These are phyloP conservation scores for Metschnikowia shivogae DNA, from an alignment of 805 yeast species.

Conservation along the genomic window DNA sequence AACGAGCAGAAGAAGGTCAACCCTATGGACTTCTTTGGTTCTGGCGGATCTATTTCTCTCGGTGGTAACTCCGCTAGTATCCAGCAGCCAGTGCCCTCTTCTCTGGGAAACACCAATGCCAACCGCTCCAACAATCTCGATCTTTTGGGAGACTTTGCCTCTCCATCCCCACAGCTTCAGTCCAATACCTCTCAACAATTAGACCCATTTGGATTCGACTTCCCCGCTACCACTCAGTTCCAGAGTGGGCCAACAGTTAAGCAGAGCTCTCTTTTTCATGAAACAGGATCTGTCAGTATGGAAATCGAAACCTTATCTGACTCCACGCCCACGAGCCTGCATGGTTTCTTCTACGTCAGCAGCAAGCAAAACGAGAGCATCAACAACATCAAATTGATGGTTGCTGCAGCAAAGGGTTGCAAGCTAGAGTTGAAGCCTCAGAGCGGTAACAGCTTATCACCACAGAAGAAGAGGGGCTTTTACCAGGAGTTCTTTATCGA, in stretches of 20 bases:
- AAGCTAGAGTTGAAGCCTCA: constrained; percentile 59
- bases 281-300: constrained; percentile 46
- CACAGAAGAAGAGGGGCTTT: constrained; percentile 46
- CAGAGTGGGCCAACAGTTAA: constrained; percentile 13
- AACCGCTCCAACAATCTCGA: constrained; percentile 17
- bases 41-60: constrained; percentile 49
- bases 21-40: constrained; percentile 40
- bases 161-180: constrained; percentile 40
- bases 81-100: constrained; percentile 20
- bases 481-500: constrained; percentile 47
- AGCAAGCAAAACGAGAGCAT: constrained; percentile 46
- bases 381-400: constrained; percentile 50
- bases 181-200: constrained; percentile 26
- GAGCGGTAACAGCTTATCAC: constrained; percentile 49
- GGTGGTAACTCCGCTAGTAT: constrained; percentile 20
- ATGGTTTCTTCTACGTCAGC: constrained; percentile 48
- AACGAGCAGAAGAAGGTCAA: constrained; percentile 19
- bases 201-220: constrained; percentile 40
- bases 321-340: constrained; percentile 26
- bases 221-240: constrained; percentile 38
- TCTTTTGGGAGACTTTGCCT: constrained; percentile 34
- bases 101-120: constrained; percentile 1
- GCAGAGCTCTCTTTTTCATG: constrained; percentile 29
- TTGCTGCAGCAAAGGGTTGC: constrained; percentile 69
- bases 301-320: constrained; percentile 39